Percentiles rank a stretch among this genome's conserved stretches.
Evolutionary conservation across 345 rosid genomes (phyloP).

Genomic region (Salix brachista): DNA sequence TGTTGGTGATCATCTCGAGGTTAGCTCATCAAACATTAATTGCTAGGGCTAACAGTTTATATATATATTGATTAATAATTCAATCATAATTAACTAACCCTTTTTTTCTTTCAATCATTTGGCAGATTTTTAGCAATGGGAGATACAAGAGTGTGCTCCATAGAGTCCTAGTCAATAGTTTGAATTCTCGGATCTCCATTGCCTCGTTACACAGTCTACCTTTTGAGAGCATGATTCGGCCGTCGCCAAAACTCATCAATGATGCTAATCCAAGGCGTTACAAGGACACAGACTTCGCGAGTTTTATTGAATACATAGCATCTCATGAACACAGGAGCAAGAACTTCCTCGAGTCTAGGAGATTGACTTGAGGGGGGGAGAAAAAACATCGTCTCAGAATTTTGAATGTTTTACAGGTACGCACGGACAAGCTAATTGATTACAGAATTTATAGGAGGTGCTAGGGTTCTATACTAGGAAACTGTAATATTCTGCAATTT

Average conservation of each 20-base stretch:
- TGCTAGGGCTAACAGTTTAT: not conserved
- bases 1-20: conserved; percentile 47
- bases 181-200: conserved; percentile 26
- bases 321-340: conserved; percentile 24
- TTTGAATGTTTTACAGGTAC: not conserved
- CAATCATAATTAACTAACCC: too few relatives aligned
- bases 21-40: not conserved
- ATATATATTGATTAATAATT: too few relatives aligned
- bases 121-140: conserved; percentile 42
- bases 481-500: not conserved
- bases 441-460: not conserved
- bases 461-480: not conserved
- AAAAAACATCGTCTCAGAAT: not conserved
- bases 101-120: not conserved
- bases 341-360: conserved; percentile 32
- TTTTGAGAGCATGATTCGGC: conserved; percentile 16
- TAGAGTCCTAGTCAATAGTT: conserved; percentile 29
- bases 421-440: not conserved
- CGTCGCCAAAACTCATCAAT: conserved; percentile 24
- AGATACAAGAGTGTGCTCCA: conserved; percentile 40
- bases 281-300: conserved; percentile 32
- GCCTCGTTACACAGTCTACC: conserved; percentile 39
- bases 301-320: conserved; percentile 25
- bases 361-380: not conserved
- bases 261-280: conserved; percentile 28